These are phyloP conservation scores for Keqinozyma sinolaborantium DNA, from an alignment of 1,139 yeast genomes.

Conservation along the genomic window DNA sequence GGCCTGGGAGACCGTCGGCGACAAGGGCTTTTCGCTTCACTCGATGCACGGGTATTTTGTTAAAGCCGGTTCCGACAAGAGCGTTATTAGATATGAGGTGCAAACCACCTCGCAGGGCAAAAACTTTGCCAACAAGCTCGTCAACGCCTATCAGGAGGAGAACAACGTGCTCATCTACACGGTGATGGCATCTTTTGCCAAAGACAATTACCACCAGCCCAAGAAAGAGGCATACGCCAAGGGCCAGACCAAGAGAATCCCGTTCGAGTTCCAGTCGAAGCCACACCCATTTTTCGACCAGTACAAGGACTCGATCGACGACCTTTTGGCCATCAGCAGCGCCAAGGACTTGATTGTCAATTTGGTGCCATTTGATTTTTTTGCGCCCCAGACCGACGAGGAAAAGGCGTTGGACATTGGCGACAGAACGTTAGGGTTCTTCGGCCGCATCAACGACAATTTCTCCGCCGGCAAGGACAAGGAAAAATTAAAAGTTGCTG, in stretches of 20 bases:
- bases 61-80: slow-evolving; percentile 30
- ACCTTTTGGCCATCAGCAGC: slow-evolving; percentile 11
- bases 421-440: slow-evolving; percentile 29
- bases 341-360: slow-evolving; percentile 21
- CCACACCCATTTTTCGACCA: slow-evolving; percentile 22
- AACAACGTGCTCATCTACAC: slow-evolving; percentile 25
- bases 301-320: slow-evolving; percentile 23
- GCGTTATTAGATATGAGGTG: slow-evolving; percentile 26
- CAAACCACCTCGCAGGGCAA: slow-evolving; percentile 30
- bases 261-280: slow-evolving; percentile 34
- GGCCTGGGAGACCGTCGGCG: slow-evolving; percentile 38
- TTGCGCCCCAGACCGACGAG: slow-evolving; percentile 14
- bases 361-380: slow-evolving; percentile 25
- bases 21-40: slow-evolving; percentile 34
- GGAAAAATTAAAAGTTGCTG: slow-evolving; percentile 9
- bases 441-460: slow-evolving; percentile 28
- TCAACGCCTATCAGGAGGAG: slow-evolving; percentile 37
- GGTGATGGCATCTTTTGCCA: slow-evolving; percentile 32
- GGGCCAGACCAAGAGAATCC: slow-evolving; percentile 17
- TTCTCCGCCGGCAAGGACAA: slow-evolving; percentile 14
- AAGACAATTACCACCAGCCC: slow-evolving; percentile 20
- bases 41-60: slow-evolving; percentile 41
- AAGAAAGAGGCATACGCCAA: slow-evolving; percentile 7
- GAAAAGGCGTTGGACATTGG: slow-evolving; percentile 20
- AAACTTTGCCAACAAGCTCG: slow-evolving; percentile 29